These are phyloP conservation scores for Cytospora paraplurivora DNA, from an alignment of 2,329 filamentous ascomycete species.

Conservation along the genomic window DNA sequence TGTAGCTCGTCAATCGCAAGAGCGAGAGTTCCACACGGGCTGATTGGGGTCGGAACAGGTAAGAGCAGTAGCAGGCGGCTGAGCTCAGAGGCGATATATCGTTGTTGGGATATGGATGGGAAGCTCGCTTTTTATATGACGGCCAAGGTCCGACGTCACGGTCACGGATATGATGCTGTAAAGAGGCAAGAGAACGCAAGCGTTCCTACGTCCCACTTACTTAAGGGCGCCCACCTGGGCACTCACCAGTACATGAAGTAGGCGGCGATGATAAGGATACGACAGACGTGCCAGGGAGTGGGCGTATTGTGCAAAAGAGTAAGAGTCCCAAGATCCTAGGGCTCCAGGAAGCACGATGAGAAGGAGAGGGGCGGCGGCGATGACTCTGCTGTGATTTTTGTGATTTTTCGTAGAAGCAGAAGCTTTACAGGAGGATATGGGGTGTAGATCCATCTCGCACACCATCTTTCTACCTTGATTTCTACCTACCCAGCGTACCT, in stretches of 20 bases:
- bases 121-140: slow-evolving; percentile 31
- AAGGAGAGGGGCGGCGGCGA: no score
- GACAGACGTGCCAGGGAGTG: no score
- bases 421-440: no score
- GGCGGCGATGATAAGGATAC: slow-evolving; percentile 13
- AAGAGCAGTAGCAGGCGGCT: neutral
- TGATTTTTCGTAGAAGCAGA: no score
- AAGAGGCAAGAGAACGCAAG: slow-evolving; percentile 20
- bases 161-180: slow-evolving; percentile 25
- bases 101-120: slow-evolving; percentile 40
- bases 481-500: no score
- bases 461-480: no score
- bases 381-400: no score
- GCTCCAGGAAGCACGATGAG: no score
- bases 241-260: slow-evolving; percentile 2
- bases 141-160: slow-evolving; percentile 39
- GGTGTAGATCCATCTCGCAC: no score
- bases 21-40: neutral
- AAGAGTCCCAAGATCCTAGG: no score
- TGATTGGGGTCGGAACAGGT: neutral
- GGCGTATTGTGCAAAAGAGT: no score
- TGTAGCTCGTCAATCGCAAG: neutral
- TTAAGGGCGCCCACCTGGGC: neutral
- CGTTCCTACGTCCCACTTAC: slow-evolving; percentile 6
- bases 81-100: neutral